Evolutionary conservation across 106 monocot genomes (phyloP).

Genomic region (Posidonia australis): DNA sequence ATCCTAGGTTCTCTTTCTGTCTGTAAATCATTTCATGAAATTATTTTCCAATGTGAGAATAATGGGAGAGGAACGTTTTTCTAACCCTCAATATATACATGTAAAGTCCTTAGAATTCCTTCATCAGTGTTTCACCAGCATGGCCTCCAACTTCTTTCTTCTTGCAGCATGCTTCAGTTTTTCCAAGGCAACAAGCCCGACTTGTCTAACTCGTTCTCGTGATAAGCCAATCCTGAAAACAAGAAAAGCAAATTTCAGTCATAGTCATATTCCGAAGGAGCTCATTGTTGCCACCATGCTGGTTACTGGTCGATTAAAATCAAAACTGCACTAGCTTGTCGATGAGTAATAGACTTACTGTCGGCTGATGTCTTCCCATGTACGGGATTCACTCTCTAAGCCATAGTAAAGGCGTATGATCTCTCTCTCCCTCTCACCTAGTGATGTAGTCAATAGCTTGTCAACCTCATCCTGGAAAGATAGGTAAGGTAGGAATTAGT

Average conservation of each 20-base stretch:
- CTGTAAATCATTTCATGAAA: not conserved
- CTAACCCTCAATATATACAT: slow-evolving; percentile 32
- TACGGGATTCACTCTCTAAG: slow-evolving; percentile 43
- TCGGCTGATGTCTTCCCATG: slow-evolving; percentile 97
- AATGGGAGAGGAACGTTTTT: slow-evolving; percentile 4
- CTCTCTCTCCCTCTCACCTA: slow-evolving; percentile 68
- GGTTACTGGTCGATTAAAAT: not conserved
- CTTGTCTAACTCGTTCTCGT: slow-evolving; percentile 84
- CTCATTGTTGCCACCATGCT: not conserved
- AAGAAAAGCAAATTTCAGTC: not conserved
- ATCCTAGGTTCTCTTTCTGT: not conserved
- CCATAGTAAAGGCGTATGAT: slow-evolving; percentile 87
- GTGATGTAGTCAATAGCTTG: slow-evolving; percentile 45
- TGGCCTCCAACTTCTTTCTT: slow-evolving; percentile 57
- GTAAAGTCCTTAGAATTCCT: not conserved
- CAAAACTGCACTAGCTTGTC: not conserved
- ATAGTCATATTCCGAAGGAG: not conserved
- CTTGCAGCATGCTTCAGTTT: slow-evolving; percentile 86
- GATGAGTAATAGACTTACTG: slow-evolving; percentile 40
- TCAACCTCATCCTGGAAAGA: slow-evolving; percentile 70
- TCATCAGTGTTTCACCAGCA: slow-evolving; percentile 68
- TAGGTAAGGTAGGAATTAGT: not conserved
- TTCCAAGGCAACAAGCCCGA: slow-evolving; percentile 92
- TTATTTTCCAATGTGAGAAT: not conserved
- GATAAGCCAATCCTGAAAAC: slow-evolving; percentile 73